A percentile compares a stretch with the other conserved stretches of the same genome.
These are phyloP conservation scores for Verticillium isaacii DNA, from an alignment of 2,329 filamentous ascomycete genomes.

Conservation along the genomic window DNA sequence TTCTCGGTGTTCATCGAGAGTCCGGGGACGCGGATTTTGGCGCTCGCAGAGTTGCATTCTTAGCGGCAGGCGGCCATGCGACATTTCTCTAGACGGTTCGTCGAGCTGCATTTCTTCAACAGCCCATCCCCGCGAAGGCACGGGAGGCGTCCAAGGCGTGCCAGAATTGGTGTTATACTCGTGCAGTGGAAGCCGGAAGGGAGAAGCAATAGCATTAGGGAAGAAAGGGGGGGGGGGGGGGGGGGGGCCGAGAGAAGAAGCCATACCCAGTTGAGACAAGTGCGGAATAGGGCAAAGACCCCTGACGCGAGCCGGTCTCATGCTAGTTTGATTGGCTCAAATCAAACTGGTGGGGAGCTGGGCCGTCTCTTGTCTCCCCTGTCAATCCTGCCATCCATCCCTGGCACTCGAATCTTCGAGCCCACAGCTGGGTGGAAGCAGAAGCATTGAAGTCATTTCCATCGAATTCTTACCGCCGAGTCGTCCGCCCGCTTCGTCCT, in stretches of 20 bases:
- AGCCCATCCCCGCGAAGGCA: neutral
- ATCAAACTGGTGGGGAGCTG: neutral
- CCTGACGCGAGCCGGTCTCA: neutral
- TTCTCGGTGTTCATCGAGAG: neutral
- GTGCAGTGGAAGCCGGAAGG: neutral
- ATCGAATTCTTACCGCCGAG: too few species aligned
- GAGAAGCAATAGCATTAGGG: neutral
- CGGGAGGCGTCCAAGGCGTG: neutral
- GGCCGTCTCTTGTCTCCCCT: too few species aligned
- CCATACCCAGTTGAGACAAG: neutral
- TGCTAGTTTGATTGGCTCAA: neutral
- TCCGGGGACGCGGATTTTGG: neutral
- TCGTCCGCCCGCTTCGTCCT: neutral
- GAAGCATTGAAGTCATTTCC: too few species aligned
- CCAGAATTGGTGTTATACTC: neutral
- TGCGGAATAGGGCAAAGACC: neutral
- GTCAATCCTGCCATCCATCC: too few species aligned
- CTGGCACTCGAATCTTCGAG: too few species aligned
- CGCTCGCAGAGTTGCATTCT: neutral
- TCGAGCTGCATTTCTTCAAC: neutral
- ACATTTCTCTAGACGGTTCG: neutral
- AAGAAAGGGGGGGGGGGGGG: too few species aligned
- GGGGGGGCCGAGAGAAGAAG: neutral
- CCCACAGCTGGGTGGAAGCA: too few species aligned
- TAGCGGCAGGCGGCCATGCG: neutral